Conservation (phyloP, 257 asterid species). For the Cynanchum wilfordii region DNA sequence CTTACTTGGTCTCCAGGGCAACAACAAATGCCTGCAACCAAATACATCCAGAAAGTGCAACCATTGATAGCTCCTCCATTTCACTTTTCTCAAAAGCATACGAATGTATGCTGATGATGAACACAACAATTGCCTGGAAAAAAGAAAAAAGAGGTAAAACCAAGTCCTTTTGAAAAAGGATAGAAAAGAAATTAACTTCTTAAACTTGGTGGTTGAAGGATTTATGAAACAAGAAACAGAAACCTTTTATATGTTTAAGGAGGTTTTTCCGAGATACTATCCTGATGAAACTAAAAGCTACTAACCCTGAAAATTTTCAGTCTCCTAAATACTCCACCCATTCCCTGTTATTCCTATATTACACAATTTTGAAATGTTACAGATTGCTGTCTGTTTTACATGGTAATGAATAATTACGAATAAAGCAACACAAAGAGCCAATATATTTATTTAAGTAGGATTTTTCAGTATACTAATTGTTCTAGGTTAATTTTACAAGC, state of each 20-base stretch:
- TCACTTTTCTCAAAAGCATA: slow-evolving; percentile 91
- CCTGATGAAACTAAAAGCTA: neutral
- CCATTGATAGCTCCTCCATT: slow-evolving; percentile 99
- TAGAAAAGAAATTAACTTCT: neutral
- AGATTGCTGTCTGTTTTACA: neutral
- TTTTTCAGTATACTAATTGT: neutral
- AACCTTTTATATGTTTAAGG: neutral
- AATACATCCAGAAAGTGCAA: slow-evolving; percentile 95
- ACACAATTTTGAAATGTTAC: neutral
- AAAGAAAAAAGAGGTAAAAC: neutral
- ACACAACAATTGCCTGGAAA: slow-evolving; percentile 94
- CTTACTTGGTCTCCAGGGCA: slow-evolving; percentile 91
- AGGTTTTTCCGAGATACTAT: neutral
- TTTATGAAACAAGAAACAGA: neutral
- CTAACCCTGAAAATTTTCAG: too few species aligned
- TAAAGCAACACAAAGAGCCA: neutral
- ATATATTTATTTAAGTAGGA: neutral
- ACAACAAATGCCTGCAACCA: slow-evolving; percentile 99
- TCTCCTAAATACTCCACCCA: neutral
- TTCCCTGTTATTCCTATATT: neutral
- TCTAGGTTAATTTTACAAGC: neutral
- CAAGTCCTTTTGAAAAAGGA: neutral
- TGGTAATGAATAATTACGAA: neutral
- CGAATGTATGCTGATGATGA: slow-evolving; percentile 75
- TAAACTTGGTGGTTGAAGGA: neutral